Base-by-base conservation (phyloP, 805 yeast genomes). In the Geotrichum ghanense region DNA sequence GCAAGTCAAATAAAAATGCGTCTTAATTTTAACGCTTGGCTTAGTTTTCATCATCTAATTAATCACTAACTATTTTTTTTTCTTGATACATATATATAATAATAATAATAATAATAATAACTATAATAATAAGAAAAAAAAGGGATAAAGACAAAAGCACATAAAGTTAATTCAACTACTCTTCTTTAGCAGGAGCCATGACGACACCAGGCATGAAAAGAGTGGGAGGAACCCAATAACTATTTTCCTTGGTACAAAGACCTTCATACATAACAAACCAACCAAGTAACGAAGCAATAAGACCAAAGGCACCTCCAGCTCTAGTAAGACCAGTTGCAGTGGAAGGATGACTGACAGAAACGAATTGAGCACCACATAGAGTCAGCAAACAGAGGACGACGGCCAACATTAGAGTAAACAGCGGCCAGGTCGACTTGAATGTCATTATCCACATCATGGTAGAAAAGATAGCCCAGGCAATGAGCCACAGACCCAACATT, bases 241-340 rank as follows among this genome's bases (percentile, higher is more conserved):
- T 70, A 65, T 83, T 83, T 56, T 78, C 81, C 27, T 65, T 66
- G 49, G 73, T 82, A 25, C 85, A 77, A 31, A 76, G 61, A 71
- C 86, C 87, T 2, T 83, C 83, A 53, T 69, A 78, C 4, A 85
- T 85, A 57, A 79, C 79, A 57, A 78, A 80, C 81, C 81, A 81
- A 1, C 82, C 83, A 44, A 77, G 61, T 50, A 78, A 67, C 0
- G 84, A 73, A 25, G 79, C 74, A 6, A 80, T 65, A 17, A 80
- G 67, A 42, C 85, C 87, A 16, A 75, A 44, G n/a, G 76, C 71
- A 53, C 88, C 88, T 41, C 79, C 86, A 6, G 82, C 85, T 47
- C 58, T 67, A 14, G 65, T 63, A 46, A 69, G 62, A 23, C 65
- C 66, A 21, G 54, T 58, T 21, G 62, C 66, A 21, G 70, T 70